Base-by-base conservation (phyloP, 2,329 filamentous ascomycete species). In the Colletotrichum agaves region DNA sequence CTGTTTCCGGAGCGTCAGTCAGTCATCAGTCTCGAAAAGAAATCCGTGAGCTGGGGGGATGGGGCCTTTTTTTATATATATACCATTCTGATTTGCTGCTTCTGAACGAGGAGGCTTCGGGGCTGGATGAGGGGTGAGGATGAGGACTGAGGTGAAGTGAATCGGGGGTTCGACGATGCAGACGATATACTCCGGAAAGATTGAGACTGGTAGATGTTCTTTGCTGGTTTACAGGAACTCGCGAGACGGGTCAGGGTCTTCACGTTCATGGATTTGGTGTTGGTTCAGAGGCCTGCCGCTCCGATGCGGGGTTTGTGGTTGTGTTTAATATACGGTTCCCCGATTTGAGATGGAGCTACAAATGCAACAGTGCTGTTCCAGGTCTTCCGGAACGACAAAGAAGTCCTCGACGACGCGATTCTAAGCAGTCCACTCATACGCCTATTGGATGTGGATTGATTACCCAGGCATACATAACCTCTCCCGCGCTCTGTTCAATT, bases 21-120 rank as follows among this genome's bases (percentile, higher is more conserved):
- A 39, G n/a, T n/a, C n/a, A n/a, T n/a, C n/a, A n/a, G n/a, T n/a
- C n/a, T n/a, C n/a, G n/a, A n/a, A n/a, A n/a, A n/a, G n/a, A n/a
- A n/a, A n/a, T n/a, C n/a, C n/a, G n/a, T n/a, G n/a, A n/a, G n/a
- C n/a, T n/a, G n/a, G n/a, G n/a, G n/a, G n/a, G n/a, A n/a, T n/a
- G n/a, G n/a, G n/a, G n/a, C n/a, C n/a, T n/a, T n/a, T n/a, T n/a
- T n/a, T n/a, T n/a, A n/a, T n/a, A n/a, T n/a, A n/a, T n/a, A n/a
- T n/a, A n/a, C 65, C 65, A 68, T 68, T 41, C 47, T 70, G 59
- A 47, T 31, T 52, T 62, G 63, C 17, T 66, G 61, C 23, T 44
- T 56, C 31, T 57, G 41, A 2, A 49, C 37, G 35, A 46, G 12
- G 35, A 46, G 12, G 33, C 11, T 10, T 13, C 27, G 46, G 5